These are phyloP conservation scores for Henckelia pumila DNA, from an alignment of 257 asterid species.

Conservation along the genomic window DNA sequence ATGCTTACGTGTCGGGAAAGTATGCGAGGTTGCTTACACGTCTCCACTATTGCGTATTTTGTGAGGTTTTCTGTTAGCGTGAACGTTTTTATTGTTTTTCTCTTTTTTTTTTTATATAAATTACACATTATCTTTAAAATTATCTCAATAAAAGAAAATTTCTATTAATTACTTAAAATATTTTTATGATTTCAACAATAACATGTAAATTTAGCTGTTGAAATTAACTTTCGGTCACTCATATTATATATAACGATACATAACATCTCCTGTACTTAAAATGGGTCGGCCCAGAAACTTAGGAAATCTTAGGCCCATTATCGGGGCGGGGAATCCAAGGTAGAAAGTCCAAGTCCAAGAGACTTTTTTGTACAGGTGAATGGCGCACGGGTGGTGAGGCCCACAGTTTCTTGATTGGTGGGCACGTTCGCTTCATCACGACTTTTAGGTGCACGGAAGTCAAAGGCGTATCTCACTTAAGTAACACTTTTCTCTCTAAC, in stretches of 20 bases:
- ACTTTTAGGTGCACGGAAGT: constrained; percentile 23
- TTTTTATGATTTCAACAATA: too few species aligned
- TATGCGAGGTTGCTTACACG: constrained; percentile 42
- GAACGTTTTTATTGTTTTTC: neutral
- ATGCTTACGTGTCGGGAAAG: constrained; percentile 54
- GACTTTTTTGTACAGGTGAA: constrained; percentile 11
- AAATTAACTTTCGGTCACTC: too few species aligned
- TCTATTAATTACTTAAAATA: too few species aligned
- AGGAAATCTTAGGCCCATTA: too few species aligned
- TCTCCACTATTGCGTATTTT: neutral
- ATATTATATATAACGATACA: too few species aligned
- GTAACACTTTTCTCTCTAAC: neutral
- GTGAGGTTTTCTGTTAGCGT: constrained; percentile 9
- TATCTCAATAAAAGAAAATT: too few species aligned
- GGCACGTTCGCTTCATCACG: constrained; percentile 9
- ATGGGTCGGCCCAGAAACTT: neutral
- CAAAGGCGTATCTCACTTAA: constrained; percentile 34
- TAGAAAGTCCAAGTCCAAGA: too few species aligned
- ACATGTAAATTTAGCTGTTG: too few species aligned
- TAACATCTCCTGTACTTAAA: too few species aligned
- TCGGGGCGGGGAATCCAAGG: neutral
- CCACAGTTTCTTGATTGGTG: constrained; percentile 15
- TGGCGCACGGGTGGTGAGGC: constrained; percentile 4
- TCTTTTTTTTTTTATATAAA: too few species aligned
- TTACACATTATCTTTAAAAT: too few species aligned